Evolutionary conservation across 495 filamentous ascomycete genomes (phyloP).

Genomic region (Penicillium soppii): DNA sequence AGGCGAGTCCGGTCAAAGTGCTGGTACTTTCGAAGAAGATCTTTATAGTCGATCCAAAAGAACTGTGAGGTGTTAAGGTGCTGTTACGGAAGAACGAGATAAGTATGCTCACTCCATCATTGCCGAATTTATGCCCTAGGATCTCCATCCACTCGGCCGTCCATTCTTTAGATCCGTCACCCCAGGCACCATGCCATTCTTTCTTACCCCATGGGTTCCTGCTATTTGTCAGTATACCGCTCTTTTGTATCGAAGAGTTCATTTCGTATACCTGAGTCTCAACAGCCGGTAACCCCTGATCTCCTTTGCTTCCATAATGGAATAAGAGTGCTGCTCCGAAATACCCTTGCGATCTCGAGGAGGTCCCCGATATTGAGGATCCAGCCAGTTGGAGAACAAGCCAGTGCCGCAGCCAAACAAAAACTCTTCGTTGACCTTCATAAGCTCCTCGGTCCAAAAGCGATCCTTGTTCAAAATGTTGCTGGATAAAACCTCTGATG

Average conservation of each 20-base stretch:
- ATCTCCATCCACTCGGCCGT: slow-evolving; percentile 82
- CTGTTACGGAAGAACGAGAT: background rate
- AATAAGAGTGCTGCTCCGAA: slow-evolving; percentile 81
- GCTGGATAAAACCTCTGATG: slow-evolving; percentile 72
- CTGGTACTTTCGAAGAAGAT: slow-evolving; percentile 80
- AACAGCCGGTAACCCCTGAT: slow-evolving; percentile 72
- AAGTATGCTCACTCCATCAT: slow-evolving; percentile 62
- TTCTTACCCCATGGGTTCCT: slow-evolving; percentile 85
- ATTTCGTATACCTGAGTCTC: slow-evolving; percentile 54
- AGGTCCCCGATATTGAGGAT: slow-evolving; percentile 35
- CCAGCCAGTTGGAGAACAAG: slow-evolving; percentile 56
- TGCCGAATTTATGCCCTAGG: slow-evolving; percentile 79
- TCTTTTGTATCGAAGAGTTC: background rate
- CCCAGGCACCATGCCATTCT: slow-evolving; percentile 84
- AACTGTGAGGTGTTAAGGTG: slow-evolving; percentile 33
- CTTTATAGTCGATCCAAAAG: slow-evolving; percentile 75
- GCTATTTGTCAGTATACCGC: slow-evolving; percentile 12
- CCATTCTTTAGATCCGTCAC: slow-evolving; percentile 90
- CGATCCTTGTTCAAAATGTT: slow-evolving; percentile 85
- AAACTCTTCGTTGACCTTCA: slow-evolving; percentile 83
- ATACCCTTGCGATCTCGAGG: slow-evolving; percentile 68
- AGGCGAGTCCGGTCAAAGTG: slow-evolving; percentile 85
- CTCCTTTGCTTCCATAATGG: slow-evolving; percentile 79
- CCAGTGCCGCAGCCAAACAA: slow-evolving; percentile 82
- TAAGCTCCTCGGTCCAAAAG: slow-evolving; percentile 86